Evolutionary conservation across 345 rosid species (phyloP), one percentile per base, ranked within the genome.

Genomic region (Corchorus olitorius): DNA sequence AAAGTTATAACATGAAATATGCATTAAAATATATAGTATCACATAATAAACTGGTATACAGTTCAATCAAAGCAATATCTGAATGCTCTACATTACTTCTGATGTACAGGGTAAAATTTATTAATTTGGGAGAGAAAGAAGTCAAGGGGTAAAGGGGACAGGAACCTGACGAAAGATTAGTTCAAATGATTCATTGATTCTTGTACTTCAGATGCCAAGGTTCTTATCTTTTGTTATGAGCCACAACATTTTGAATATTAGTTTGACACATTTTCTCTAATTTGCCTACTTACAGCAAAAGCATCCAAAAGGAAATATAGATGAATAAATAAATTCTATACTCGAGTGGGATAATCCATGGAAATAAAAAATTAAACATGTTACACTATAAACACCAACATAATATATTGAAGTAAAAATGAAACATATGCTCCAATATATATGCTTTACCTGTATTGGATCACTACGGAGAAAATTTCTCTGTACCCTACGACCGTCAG

Each of bases 401-500:
- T 2, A 34, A 9, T 10, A 9, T 39, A 41, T 22, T 1, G 16
- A 6, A 37, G 10, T 46, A 53, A 17, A 61, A 60, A 0, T 34
- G 19, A 33, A 9, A 41, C 48, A 65, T 62, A 72, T 41, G 50
- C 22, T 70, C 46, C 43, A 12, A 53, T 65, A 50, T 3, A 10
- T 12, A 20, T 72, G 53, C 67, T 64, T 27, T 75, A 89, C 99
- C 96, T 89, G 93, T 72, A 94, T 80, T 13, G 93, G 87, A 75
- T 97, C 98, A 62, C 92, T 82, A 54, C 83, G 88, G 27, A 92
- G 83, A 82, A 97, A 97, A 76, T 84, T 91, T 72, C 99, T 87
- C 84, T 97, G 97, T 67, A 86, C 82, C 82, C 98, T 92, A 69
- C 84, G 93, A 52, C 99, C 99, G 76, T 89, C 92, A 17, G 99